phyloP scores from a whole-genome alignment of 495 filamentous ascomycete genomes.

The Astrocystis sublimbata region DNA sequence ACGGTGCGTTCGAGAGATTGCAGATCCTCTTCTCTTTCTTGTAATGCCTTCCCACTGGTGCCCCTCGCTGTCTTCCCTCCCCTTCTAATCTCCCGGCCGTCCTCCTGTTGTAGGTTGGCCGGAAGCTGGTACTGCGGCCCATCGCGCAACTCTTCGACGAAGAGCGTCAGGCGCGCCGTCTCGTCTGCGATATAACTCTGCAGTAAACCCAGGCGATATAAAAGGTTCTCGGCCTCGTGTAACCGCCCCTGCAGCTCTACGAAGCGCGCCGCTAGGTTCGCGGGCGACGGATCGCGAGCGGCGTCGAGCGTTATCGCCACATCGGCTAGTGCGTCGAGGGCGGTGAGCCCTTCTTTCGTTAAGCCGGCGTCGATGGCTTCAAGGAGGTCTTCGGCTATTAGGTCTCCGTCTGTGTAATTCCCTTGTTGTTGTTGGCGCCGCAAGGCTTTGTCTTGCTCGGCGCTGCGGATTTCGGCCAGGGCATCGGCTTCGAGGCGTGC shows the following conservation, averaged over 20 bases:
- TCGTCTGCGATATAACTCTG: slow-evolving; percentile 43
- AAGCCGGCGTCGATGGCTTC: slow-evolving; percentile 38
- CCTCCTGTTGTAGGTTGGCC: slow-evolving; percentile 53
- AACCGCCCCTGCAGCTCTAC: slow-evolving; percentile 40
- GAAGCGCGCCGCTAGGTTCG: slow-evolving; percentile 35
- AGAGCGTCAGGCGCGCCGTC: slow-evolving; percentile 22
- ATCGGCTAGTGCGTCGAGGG: slow-evolving; percentile 44
- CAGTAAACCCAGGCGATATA: slow-evolving; percentile 43
- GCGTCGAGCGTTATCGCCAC: slow-evolving; percentile 38
- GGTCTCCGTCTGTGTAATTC: background rate
- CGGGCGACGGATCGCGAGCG: slow-evolving; percentile 24
- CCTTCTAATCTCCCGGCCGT: slow-evolving; percentile 44
- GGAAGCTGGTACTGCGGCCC: slow-evolving; percentile 50
- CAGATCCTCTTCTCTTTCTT: too few relatives aligned
- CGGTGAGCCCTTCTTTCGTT: slow-evolving; percentile 45
- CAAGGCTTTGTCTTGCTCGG: slow-evolving; percentile 39
- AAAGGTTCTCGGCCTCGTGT: slow-evolving; percentile 44
- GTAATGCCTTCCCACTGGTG: too few relatives aligned
- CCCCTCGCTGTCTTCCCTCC: slow-evolving; percentile 40
- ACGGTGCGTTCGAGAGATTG: slow-evolving; percentile 63
- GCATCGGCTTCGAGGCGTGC: slow-evolving; percentile 61
- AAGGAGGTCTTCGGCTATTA: slow-evolving; percentile 28
- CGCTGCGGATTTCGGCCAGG: slow-evolving; percentile 52
- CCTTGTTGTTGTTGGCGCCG: slow-evolving; percentile 22
- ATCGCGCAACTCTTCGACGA: slow-evolving; percentile 35